Base-by-base conservation (phyloP, 768 basidiomycete genomes). In the Leucosporidium yakuticum region DNA sequence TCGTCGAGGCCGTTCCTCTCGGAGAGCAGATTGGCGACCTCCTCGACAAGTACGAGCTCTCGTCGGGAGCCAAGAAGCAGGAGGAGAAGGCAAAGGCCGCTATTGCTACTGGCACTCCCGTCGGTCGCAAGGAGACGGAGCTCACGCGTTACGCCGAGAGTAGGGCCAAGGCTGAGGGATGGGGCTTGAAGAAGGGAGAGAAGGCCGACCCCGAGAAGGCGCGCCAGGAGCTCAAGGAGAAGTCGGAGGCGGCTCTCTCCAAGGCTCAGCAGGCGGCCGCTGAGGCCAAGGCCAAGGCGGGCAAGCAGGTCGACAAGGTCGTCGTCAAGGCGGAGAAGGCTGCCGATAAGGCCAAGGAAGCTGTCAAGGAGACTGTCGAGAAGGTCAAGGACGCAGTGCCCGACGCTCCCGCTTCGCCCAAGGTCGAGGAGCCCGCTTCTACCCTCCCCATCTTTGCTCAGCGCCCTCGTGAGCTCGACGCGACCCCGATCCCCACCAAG, bases 11-110 rank as follows among this genome's bases (percentile, higher is more conserved):
- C 53, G 85, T 93, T 63, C 94, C 94, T 3, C 82, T 90, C 49
- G 92, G 87, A 34, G 84, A 87, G 69, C 76, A 84, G 23, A 82
- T 94, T 78, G 82, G 94, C 50, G 88, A 93, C 67, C 91, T 86
- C 75, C 89, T 88, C 15, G 91, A 96, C 74, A 84, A 82, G 9
- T 79, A 90, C 68, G 89, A 90, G 39, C 67, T 85, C 53, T 36
- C 60, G 44, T 17, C 27, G 32, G 34, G 39, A 9, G 63, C 63
- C 56, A 25, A 62, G 59, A 49, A 60, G 60, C 58, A 49, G 27
- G 60, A 55, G 21, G 32, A 55, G 53, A 21, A 36, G 23, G 69
- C 60, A 21, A 25, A 54, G 25, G 50, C 36, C 47, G 29, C 56
- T n/a, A 51, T 29, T 7, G 23, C 64, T 15, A 11, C 25, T 29